Evolutionary conservation across 1,284 basidiomycete genomes (phyloP).

Genomic region (Puccinia triticina): DNA sequence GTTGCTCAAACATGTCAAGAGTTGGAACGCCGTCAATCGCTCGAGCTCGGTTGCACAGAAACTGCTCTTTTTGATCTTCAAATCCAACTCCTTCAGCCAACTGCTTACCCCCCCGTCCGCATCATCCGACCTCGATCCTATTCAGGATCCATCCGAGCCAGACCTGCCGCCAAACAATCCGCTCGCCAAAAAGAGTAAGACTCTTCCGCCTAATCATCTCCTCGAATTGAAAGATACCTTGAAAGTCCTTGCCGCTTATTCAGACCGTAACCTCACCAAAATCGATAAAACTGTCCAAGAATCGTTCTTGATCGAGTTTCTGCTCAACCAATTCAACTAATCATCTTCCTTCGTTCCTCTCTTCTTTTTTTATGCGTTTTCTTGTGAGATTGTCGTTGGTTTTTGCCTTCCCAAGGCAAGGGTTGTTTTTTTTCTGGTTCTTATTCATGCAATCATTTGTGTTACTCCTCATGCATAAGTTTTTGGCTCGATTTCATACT

Average conservation of each 20-base stretch:
- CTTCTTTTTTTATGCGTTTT: neutral
- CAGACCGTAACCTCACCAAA: slow-evolving; percentile 14
- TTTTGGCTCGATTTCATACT: too few relatives aligned
- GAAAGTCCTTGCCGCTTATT: slow-evolving; percentile 12
- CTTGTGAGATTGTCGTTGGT: neutral
- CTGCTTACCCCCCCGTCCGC: neutral
- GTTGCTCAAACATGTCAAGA: slow-evolving; percentile 27
- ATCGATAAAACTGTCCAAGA: slow-evolving; percentile 32
- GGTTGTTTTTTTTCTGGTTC: too few relatives aligned
- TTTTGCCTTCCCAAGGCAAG: too few relatives aligned
- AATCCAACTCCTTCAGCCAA: slow-evolving; percentile 4
- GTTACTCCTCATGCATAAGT: too few relatives aligned
- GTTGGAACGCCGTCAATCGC: slow-evolving; percentile 36
- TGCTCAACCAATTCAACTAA: slow-evolving; percentile 28
- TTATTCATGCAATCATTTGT: too few relatives aligned
- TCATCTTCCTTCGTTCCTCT: neutral
- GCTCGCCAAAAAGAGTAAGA: neutral
- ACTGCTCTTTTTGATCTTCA: slow-evolving; percentile 33
- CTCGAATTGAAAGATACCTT: slow-evolving; percentile 16
- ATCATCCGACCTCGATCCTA: neutral
- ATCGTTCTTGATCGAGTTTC: slow-evolving; percentile 22
- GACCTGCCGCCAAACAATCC: neutral
- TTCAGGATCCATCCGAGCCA: neutral
- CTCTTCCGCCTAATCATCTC: neutral
- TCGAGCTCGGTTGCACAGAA: slow-evolving; percentile 12